Evolutionary conservation across 805 yeast species (phyloP).

Genomic region (Candida caryicola): DNA sequence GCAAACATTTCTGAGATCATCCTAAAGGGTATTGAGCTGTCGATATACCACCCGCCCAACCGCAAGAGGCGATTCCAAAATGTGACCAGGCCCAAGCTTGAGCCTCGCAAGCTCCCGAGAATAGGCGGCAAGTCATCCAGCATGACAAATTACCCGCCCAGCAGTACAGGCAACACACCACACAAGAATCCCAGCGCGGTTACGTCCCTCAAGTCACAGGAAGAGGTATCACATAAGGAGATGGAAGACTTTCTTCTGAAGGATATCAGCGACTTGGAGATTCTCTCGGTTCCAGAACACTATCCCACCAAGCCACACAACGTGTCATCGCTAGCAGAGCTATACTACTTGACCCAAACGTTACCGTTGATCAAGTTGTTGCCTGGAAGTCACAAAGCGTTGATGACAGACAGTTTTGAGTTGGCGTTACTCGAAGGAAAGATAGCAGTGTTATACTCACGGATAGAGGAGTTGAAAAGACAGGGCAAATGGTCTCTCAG

Average conservation of each 20-base stretch:
- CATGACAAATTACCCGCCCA: not conserved
- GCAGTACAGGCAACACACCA: not conserved
- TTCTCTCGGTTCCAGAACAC: slow-evolving; percentile 41
- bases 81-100: slow-evolving; percentile 1
- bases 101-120: not conserved
- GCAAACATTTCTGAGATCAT: not conserved
- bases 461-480: slow-evolving; percentile 88
- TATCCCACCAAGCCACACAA: slow-evolving; percentile 40
- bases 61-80: not conserved
- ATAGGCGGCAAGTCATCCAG: not conserved
- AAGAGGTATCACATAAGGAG: slow-evolving; percentile 19
- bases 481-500: slow-evolving; percentile 87
- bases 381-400: slow-evolving; percentile 81
- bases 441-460: slow-evolving; percentile 80
- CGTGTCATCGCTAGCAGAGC: slow-evolving; percentile 70
- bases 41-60: not conserved
- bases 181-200: slow-evolving; percentile 7
- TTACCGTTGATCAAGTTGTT: slow-evolving; percentile 77
- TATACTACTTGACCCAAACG: slow-evolving; percentile 84
- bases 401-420: slow-evolving; percentile 82
- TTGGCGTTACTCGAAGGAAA: slow-evolving; percentile 86
- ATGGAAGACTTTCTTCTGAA: slow-evolving; percentile 21
- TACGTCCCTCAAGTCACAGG: slow-evolving; percentile 18
- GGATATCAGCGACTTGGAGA: slow-evolving; percentile 30
- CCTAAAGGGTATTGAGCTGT: not conserved